These are phyloP conservation scores for Avicennia marina DNA, from an alignment of 257 asterid genomes.

Conservation along the genomic window DNA sequence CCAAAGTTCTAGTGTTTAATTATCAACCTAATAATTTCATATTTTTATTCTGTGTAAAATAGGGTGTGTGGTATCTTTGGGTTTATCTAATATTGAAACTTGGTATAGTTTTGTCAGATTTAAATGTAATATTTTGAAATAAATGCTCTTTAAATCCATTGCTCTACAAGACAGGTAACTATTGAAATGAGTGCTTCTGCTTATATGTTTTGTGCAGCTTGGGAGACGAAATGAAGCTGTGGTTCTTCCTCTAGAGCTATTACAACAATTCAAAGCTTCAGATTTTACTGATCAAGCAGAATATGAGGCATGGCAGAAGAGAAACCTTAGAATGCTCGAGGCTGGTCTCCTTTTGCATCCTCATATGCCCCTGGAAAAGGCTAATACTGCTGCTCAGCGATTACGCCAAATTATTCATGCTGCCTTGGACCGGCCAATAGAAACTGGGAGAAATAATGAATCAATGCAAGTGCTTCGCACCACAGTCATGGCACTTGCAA, in stretches of 20 bases:
- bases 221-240: conserved; percentile 75
- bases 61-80: background rate
- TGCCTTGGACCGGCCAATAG: conserved; percentile 86
- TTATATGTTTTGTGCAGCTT: conserved; percentile 40
- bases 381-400: conserved; percentile 68
- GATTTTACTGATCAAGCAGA: conserved; percentile 87
- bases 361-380: conserved; percentile 65
- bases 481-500: conserved; percentile 74
- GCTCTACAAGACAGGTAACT: too few relatives aligned
- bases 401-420: conserved; percentile 70
- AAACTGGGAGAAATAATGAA: conserved; percentile 95
- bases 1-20: background rate
- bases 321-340: conserved; percentile 86
- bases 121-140: too few relatives aligned
- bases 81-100: background rate
- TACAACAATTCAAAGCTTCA: conserved; percentile 94
- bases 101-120: background rate
- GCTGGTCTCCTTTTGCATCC: conserved; percentile 96
- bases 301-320: conserved; percentile 87
- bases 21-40: background rate
- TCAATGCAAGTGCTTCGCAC: conserved; percentile 95
- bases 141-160: too few relatives aligned
- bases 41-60: background rate
- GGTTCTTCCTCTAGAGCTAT: conserved; percentile 91
- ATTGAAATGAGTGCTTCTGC: background rate